Conservation (phyloP, 257 asterid species). For the Nyctanthes arbortristis region DNA sequence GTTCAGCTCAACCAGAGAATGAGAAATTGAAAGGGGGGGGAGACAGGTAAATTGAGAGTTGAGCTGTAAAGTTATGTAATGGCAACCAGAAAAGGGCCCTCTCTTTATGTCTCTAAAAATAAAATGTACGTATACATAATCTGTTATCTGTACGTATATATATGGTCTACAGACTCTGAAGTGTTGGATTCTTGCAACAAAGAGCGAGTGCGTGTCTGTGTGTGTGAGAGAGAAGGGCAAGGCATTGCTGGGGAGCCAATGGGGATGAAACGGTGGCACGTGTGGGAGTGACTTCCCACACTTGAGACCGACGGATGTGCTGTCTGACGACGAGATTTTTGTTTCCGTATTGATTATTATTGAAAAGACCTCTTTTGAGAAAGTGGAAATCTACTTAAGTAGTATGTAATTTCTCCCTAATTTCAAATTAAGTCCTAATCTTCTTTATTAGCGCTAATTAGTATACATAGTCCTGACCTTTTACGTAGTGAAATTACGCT, state of each 20-base stretch:
- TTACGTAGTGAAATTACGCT: too few species aligned
- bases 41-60: conserved; percentile 30
- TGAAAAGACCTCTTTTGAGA: too few species aligned
- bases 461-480: too few species aligned
- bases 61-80: conserved; percentile 60
- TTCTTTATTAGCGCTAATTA: too few species aligned
- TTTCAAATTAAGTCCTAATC: too few species aligned
- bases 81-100: conserved; percentile 43
- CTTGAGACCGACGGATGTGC: conserved; percentile 49
- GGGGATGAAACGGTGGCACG: conserved; percentile 38
- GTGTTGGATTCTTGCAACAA: conserved; percentile 25
- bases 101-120: conserved; percentile 41
- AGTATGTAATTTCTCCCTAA: too few species aligned
- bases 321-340: neutral
- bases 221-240: conserved; percentile 20
- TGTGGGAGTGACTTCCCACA: conserved; percentile 37
- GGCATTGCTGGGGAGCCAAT: conserved; percentile 28
- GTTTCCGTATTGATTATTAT: neutral
- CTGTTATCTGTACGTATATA: conserved; percentile 20
- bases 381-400: too few species aligned
- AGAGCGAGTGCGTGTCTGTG: conserved; percentile 19
- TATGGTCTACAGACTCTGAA: conserved; percentile 22
- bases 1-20: conserved; percentile 26
- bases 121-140: conserved; percentile 23
- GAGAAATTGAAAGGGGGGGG: conserved; percentile 21